These are phyloP conservation scores for Suhomyces sp. DNA, from an alignment of 805 yeast species.

Conservation along the genomic window DNA sequence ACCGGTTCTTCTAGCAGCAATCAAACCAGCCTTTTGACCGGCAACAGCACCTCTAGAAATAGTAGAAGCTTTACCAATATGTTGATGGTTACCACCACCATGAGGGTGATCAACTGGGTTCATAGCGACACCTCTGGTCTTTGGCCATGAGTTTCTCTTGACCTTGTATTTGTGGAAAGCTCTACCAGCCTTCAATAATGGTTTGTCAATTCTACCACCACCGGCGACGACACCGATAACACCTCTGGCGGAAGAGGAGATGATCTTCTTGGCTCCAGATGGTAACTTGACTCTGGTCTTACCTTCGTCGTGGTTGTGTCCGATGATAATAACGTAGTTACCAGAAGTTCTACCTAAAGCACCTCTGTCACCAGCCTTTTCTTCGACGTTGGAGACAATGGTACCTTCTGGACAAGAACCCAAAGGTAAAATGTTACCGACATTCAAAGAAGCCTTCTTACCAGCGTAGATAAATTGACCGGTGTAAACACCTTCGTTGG, in stretches of 20 bases:
- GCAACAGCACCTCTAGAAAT: slow-evolving; percentile 99
- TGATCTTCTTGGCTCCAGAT: slow-evolving; percentile 97
- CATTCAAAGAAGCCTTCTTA: slow-evolving; percentile 94
- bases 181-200: slow-evolving; percentile 99
- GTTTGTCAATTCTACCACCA: slow-evolving; percentile 99
- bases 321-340: slow-evolving; percentile 97
- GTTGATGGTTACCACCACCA: slow-evolving; percentile 99
- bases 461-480: slow-evolving; percentile 99
- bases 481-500: slow-evolving; percentile 99
- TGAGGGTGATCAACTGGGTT: slow-evolving; percentile 99
- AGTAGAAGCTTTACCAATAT: slow-evolving; percentile 99
- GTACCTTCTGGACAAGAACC: slow-evolving; percentile 99
- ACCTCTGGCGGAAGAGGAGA: slow-evolving; percentile 97
- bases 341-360: slow-evolving; percentile 99
- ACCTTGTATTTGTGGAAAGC: slow-evolving; percentile 99
- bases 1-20: slow-evolving; percentile 99
- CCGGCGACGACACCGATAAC: slow-evolving; percentile 99
- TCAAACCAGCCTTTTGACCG: slow-evolving; percentile 99
- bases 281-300: slow-evolving; percentile 99
- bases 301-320: slow-evolving; percentile 99
- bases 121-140: slow-evolving; percentile 99
- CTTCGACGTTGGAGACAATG: slow-evolving; percentile 96
- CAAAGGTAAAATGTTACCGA: slow-evolving; percentile 96
- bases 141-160: slow-evolving; percentile 99
- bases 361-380: slow-evolving; percentile 99